Percentiles rank a stretch among this genome's conserved stretches.
Conservation (phyloP, 2,329 filamentous ascomycete genomes). For the Diplodia sapinea region DNA sequence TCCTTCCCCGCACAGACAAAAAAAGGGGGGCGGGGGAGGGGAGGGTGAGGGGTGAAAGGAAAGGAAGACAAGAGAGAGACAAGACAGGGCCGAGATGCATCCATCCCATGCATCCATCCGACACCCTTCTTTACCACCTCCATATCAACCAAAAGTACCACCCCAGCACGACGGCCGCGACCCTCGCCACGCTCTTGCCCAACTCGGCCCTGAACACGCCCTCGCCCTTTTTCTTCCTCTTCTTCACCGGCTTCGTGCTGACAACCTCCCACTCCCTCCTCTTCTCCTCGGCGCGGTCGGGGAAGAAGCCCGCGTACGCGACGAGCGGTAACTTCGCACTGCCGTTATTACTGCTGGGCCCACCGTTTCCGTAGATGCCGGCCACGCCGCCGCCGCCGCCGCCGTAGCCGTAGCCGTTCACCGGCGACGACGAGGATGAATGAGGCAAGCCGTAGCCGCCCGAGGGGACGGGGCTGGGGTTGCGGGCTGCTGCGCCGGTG, state of each 20-base stretch:
- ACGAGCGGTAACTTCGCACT: constrained; percentile 40
- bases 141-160: constrained; percentile 73
- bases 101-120: no score
- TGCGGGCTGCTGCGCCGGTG: constrained; percentile 45
- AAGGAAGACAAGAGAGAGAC: neutral
- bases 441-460: constrained; percentile 41
- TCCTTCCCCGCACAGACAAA: no score
- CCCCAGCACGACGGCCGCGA: constrained; percentile 66
- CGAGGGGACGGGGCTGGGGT: constrained; percentile 42
- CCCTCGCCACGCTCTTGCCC: constrained; percentile 64
- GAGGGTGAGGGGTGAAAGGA: no score
- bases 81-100: neutral
- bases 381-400: no score
- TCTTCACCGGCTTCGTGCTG: constrained; percentile 36
- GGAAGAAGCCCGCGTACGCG: constrained; percentile 52
- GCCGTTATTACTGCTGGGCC: constrained; percentile 34
- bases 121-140: constrained; percentile 2
- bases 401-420: constrained; percentile 8
- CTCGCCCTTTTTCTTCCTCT: constrained; percentile 44
- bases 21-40: no score
- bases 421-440: constrained; percentile 1
- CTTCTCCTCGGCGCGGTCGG: constrained; percentile 38
- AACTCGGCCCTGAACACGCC: constrained; percentile 65
- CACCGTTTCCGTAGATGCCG: neutral
- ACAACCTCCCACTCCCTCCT: constrained; percentile 38